Base-by-base conservation (phyloP, 139 green algal genomes). In the Tetradesmus obliquus region DNA sequence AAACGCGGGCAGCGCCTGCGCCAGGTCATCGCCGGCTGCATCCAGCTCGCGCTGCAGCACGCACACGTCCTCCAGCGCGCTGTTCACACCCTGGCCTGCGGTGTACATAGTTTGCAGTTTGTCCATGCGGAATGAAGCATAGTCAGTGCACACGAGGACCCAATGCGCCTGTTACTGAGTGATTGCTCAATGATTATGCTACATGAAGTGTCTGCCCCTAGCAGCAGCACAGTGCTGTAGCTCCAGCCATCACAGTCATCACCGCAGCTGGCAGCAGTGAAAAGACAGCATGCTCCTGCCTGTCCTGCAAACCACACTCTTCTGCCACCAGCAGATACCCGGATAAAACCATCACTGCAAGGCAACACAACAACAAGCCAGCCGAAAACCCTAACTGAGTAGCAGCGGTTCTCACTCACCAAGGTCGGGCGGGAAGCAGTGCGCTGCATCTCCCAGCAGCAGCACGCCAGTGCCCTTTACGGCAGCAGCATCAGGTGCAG, bases 371-470 rank as follows among this genome's bases (percentile, higher is more conserved):
- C 4, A 82, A 0, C 22, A 82, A 2, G 32, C n/a, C n/a, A n/a
- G n/a, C n/a, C n/a, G n/a, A n/a, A n/a, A n/a, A n/a, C n/a, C n/a
- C n/a, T n/a, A n/a, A n/a, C n/a, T n/a, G n/a, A 79, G 69, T n/a
- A 32, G 69, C 69, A 79, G 15, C 69, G 6, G 3, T 79, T 22
- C 17, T 15, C 54, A n/a, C 76, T 86, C 17, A 84, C 87, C 90
- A 15, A 92, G 74, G 45, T 92, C 90, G 32, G 90, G 90, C 2
- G 90, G 90, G 83, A 92, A 92, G 90, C 72, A 86, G 55, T 92
- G 90, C 22, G 83, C 82, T n/a, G 83, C 83, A 83, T 92, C 90
- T 7, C 90, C 90, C 6, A 92, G 32, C 83, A 92, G 72, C 84
- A 90, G 6, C 57, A 92, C 90, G 4, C 89, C 89, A 62, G 53